Percentiles rank a stretch among this genome's conserved stretches.
Conservation (phyloP, 2,329 filamentous ascomycete genomes). For the Tolypocladium nubicola region DNA sequence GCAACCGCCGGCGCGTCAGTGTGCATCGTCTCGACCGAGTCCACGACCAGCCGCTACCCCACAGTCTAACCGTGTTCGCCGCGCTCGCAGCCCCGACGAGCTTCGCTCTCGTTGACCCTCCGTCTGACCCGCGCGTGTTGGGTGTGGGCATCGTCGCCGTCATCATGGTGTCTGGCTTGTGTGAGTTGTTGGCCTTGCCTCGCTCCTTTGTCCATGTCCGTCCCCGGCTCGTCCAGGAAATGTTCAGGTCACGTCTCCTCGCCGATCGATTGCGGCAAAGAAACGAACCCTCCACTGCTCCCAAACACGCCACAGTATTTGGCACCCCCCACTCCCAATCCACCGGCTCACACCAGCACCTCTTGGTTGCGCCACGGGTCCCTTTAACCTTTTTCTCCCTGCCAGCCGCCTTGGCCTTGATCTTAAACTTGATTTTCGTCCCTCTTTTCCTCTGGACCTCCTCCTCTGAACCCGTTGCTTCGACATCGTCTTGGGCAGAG, state of each 20-base stretch:
- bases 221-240: neutral
- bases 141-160: neutral
- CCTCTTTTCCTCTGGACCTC: neutral
- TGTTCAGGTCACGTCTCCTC: neutral
- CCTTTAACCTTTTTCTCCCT: neutral
- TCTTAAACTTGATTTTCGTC: neutral
- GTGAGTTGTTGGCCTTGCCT: constrained; percentile 2
- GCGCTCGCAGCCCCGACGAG: neutral
- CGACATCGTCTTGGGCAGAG: neutral
- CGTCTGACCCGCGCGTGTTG: too few relatives aligned
- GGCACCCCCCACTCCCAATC: neutral
- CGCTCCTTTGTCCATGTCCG: neutral
- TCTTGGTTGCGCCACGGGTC: neutral
- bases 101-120: neutral
- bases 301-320: neutral
- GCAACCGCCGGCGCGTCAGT: too few relatives aligned
- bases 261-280: neutral
- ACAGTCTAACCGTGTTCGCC: neutral
- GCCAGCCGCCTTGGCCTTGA: neutral
- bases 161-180: constrained; percentile 4
- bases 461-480: neutral
- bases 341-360: neutral
- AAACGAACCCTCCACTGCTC: neutral
- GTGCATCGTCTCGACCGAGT: neutral
- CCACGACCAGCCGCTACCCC: neutral